Conservation (phyloP, 352 stramenopile species). For the Thalassiosira pacifica region DNA sequence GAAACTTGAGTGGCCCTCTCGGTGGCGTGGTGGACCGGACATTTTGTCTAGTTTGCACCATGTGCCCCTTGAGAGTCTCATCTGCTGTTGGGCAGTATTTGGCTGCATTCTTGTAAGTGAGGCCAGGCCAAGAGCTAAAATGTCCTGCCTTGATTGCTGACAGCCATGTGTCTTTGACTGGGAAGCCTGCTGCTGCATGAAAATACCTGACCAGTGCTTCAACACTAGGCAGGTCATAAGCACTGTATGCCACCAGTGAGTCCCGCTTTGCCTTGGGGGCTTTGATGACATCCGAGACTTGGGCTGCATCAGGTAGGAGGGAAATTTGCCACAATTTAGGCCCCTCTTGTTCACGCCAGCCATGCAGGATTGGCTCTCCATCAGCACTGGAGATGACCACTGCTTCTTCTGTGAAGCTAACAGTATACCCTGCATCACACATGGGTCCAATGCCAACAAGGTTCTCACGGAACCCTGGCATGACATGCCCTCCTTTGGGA, state of each 20-base stretch:
- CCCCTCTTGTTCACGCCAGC: neutral
- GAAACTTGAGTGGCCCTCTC: too few relatives aligned
- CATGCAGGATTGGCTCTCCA: neutral
- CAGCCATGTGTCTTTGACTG: neutral
- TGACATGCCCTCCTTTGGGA: neutral
- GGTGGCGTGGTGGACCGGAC: neutral
- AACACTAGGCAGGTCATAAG: neutral
- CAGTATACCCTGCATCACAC: neutral
- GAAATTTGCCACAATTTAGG: neutral
- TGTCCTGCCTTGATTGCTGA: constrained; percentile 1
- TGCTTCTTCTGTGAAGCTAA: neutral
- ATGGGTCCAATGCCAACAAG: constrained; percentile 1
- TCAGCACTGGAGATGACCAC: neutral
- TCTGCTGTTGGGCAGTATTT: constrained; percentile 5
- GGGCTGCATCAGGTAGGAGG: neutral
- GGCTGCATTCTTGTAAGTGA: neutral
- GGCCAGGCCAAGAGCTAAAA: neutral
- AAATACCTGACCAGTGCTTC: neutral
- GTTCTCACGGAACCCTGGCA: neutral
- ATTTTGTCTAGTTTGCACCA: neutral
- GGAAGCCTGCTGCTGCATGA: constrained; percentile 8
- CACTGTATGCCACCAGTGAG: neutral
- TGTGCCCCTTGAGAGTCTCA: constrained; percentile 13
- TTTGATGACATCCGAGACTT: neutral
- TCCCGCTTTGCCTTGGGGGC: neutral